Evolutionary conservation across 768 basidiomycete genomes (phyloP), one percentile per base, ranked within the genome.

Genomic region (Pulveroboletus sp.): DNA sequence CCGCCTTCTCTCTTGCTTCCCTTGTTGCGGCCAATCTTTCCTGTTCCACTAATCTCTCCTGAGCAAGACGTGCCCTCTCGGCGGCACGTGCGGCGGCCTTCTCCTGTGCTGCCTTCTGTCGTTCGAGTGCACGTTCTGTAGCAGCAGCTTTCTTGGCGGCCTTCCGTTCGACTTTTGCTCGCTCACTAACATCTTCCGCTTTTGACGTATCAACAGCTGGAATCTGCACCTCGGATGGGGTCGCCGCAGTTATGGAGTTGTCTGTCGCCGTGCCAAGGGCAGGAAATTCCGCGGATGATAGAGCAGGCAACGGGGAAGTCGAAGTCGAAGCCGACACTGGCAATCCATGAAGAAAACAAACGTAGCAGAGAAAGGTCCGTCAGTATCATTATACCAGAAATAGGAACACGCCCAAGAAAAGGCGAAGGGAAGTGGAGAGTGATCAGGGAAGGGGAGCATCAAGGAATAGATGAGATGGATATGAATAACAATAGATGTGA

Each of bases 221-320:
- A 3, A 28, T 49, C 44, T 57, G 65, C 12, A 65, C 67, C 45
- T 65, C 69, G 48, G 58, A 36, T 10, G 49, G 41, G 39, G 53
- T 47, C 17, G 51, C 38, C 7, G 45, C 35, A 24, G 43, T 51
- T 18, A 40, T 32, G 18, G 48, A 35, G 32, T 42, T 56, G 38
- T 63, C 54, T 28, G 47, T 54, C 17, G 45, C 54, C 11, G 63
- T 43, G 31, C 59, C 52, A 21, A 91, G 73, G 33, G 87, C 86
- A 46, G 88, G 89, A 65, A 91, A 91, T 67, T 91, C 89, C 63
- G 79, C 71, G 36, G 81, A 71, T 54, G 87, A 87, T 48, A 89
- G 63, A 42, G 69, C 66, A 45, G 75, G 75, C 49, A 76, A 71
- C 45, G 71, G 72, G 52, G 74, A 69, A 45, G 77, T 72, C 40